These are phyloP conservation scores for Amanita jacksonii DNA, from an alignment of 768 basidiomycete genomes.

Conservation along the genomic window DNA sequence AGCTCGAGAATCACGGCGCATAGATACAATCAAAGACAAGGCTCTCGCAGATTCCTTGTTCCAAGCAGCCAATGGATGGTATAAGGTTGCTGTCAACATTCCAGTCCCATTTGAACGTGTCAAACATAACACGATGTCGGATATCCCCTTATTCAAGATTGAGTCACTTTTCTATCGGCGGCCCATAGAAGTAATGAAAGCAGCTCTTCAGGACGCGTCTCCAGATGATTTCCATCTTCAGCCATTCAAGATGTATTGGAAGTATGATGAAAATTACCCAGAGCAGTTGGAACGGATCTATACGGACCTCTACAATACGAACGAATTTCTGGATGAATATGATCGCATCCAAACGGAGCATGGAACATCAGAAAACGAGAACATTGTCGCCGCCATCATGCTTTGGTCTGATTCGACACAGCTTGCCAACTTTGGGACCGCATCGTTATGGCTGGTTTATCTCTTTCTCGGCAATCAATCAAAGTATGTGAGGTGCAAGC, in stretches of 20 bases:
- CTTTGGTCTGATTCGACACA: slow-evolving; percentile 9
- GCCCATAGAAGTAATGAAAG: slow-evolving; percentile 16
- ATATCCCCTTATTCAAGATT: slow-evolving; percentile 12
- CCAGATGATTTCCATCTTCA: slow-evolving; percentile 18
- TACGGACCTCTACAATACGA: slow-evolving; percentile 18
- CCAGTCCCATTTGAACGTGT: slow-evolving; percentile 19
- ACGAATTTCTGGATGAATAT: slow-evolving; percentile 17
- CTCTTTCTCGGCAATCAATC: slow-evolving; percentile 29
- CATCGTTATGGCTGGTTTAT: slow-evolving; percentile 30
- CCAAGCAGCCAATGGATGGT: slow-evolving; percentile 5
- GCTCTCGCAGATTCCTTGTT: slow-evolving; percentile 11
- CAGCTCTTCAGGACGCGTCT: slow-evolving; percentile 13
- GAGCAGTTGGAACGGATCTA: slow-evolving; percentile 13
- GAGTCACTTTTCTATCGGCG: slow-evolving; percentile 19
- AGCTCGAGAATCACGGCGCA: slow-evolving; percentile 10
- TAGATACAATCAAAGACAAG: slow-evolving; percentile 12
- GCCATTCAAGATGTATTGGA: slow-evolving; percentile 18
- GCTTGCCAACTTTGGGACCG: slow-evolving; percentile 22
- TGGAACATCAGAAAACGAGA: slow-evolving; percentile 3
- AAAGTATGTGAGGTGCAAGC: slow-evolving; percentile 26
- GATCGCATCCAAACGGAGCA: slow-evolving; percentile 10
- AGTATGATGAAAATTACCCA: slow-evolving; percentile 8
- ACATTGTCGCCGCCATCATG: background rate
- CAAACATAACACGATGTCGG: slow-evolving; percentile 8
- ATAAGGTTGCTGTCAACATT: slow-evolving; percentile 13